Evolutionary conservation across 2,329 filamentous ascomycete genomes (phyloP), one percentile per base, ranked within the genome.

Genomic region (Ascochyta lentis): DNA sequence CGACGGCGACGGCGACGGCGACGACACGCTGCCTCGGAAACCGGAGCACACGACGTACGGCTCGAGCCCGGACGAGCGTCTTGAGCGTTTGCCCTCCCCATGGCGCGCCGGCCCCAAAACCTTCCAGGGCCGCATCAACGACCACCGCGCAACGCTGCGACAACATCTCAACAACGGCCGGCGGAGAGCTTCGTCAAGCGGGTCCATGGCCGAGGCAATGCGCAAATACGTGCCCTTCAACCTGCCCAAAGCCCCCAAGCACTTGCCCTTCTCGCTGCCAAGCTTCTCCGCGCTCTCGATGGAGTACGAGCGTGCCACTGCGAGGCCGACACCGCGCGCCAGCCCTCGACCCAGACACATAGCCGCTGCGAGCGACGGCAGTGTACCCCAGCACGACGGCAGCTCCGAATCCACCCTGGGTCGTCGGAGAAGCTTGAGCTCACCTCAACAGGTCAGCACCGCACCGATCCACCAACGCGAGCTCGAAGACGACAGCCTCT

Each of bases 51-150:
- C 45, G 6, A 29, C 47, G 13, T 42, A 57, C 41, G 50, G 35
- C 19, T 47, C 34, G 37, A 56, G 58, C 29, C 59, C 55, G 33
- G 49, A 61, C 24, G 63, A 65, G 8, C 48, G 62, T 13, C 52
- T 60, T 10, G 60, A 60, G 22, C 69, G 72, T 13, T 60, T 79
- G 22, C 79, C 79, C 40, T 81, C 79, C n/a, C 79, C 79, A 16
- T 80, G 79, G 79, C 73, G 75, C 22, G 72, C 76, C 12, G 71
- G 68, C 0, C 69, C 76, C 13, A 76, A 69, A 55, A 72, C 67
- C 7, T 75, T 76, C 57, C 58, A 62, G 24, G 68, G 73, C 40
- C 66, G 70, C 37, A 65, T 65, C 13, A 74, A 70, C 46, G 73
- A 74, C 31, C 73, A 75, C 31, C 72, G 71, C 49, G 63, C 74